These are phyloP conservation scores for Choricystis sp. DNA, from an alignment of 139 green algal genomes.

Conservation along the genomic window DNA sequence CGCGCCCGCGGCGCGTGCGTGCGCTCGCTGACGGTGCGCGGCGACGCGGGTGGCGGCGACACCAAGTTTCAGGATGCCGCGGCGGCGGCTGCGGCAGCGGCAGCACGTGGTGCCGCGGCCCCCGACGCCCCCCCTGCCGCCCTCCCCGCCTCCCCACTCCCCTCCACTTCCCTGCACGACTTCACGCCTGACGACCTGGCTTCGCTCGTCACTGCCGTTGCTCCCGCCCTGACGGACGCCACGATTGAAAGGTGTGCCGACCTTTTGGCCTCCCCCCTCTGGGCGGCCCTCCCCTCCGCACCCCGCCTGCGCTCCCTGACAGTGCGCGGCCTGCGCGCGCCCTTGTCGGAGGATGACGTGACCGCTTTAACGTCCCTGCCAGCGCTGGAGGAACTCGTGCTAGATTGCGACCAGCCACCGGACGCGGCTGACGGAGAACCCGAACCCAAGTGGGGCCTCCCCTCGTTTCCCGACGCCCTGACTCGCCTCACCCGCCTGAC, in stretches of 20 bases:
- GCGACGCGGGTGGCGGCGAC: too few relatives aligned
- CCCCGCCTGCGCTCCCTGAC: background rate
- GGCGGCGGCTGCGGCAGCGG: too few relatives aligned
- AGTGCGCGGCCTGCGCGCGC: background rate
- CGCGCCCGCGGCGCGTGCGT: too few relatives aligned
- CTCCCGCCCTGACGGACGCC: background rate
- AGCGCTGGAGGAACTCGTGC: constrained; percentile 14
- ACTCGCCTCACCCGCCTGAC: constrained; percentile 15
- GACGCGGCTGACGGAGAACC: constrained; percentile 1
- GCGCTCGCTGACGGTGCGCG: too few relatives aligned
- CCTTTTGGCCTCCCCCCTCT: background rate
- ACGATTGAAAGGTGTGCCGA: background rate
- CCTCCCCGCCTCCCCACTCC: background rate
- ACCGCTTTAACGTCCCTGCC: background rate
- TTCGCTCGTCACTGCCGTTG: background rate
- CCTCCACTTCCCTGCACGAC: constrained; percentile 1
- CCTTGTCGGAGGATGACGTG: background rate
- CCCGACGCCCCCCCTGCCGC: constrained; percentile 2
- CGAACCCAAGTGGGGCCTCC: constrained; percentile 16
- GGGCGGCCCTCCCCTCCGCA: background rate
- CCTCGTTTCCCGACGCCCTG: constrained; percentile 11
- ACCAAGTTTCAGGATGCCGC: too few relatives aligned
- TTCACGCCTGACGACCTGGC: background rate
- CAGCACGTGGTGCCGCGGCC: too few relatives aligned
- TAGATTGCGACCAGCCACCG: constrained; percentile 14